phyloP scores from a whole-genome alignment of 2,329 filamentous ascomycete genomes.

The Fusarium sp. region DNA sequence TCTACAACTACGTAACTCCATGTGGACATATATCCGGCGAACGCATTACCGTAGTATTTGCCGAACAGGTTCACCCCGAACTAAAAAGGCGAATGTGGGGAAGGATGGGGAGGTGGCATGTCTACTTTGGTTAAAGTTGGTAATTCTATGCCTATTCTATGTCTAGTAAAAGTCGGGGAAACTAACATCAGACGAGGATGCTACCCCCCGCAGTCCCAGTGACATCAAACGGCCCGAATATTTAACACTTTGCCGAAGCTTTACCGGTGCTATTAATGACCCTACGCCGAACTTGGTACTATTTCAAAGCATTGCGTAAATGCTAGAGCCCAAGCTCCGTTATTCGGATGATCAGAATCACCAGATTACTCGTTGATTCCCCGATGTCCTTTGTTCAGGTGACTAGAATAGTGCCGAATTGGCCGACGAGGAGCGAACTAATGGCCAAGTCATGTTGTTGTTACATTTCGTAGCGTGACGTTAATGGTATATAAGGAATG shows the following conservation, averaged over 20 bases:
- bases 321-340: not conserved
- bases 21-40: no score
- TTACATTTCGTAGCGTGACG: not conserved
- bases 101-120: slow-evolving; percentile 3
- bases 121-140: not conserved
- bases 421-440: not conserved
- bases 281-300: not conserved
- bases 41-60: no score
- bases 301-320: slow-evolving; percentile 11
- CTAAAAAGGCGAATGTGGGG: slow-evolving; percentile 13
- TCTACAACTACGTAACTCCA: no score
- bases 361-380: not conserved
- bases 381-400: not conserved
- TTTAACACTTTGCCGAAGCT: not conserved
- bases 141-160: no score
- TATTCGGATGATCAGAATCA: not conserved
- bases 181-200: not conserved
- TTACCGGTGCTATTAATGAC: not conserved
- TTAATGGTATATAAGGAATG: not conserved
- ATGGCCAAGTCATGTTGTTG: not conserved
- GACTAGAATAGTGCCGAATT: not conserved
- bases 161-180: not conserved
- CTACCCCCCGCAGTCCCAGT: not conserved
- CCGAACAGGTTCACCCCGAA: no score
- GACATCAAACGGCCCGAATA: slow-evolving; percentile 13